Evolutionary conservation across 2,329 filamentous ascomycete genomes (phyloP).

Genomic region (Herpotrichia juniperi): DNA sequence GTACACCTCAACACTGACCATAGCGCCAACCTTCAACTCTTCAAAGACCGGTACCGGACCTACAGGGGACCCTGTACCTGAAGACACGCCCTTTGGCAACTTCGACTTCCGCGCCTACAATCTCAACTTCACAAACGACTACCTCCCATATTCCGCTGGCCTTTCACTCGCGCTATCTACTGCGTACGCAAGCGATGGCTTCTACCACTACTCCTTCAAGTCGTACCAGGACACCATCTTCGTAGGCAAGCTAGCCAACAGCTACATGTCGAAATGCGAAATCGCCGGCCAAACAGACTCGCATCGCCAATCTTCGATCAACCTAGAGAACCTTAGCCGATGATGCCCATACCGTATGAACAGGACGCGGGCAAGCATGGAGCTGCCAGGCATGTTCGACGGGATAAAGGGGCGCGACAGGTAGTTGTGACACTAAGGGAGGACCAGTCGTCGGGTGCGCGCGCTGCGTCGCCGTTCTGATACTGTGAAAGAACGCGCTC

Average conservation of each 20-base stretch:
- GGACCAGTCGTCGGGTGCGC: too few species aligned
- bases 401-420: too few species aligned
- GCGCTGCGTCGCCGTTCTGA: too few species aligned
- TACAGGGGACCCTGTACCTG: conserved; percentile 65
- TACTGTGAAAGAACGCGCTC: too few species aligned
- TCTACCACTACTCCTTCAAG: conserved; percentile 70
- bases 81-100: conserved; percentile 67
- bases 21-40: conserved; percentile 68
- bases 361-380: too few species aligned
- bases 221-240: conserved; percentile 74
- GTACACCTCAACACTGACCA: conserved; percentile 65
- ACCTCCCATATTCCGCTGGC: conserved; percentile 58
- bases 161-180: conserved; percentile 67
- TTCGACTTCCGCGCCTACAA: conserved; percentile 70
- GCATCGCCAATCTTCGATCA: too few species aligned
- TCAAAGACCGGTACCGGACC: conserved; percentile 67
- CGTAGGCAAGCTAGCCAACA: conserved; percentile 69
- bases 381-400: too few species aligned
- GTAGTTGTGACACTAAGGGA: too few species aligned
- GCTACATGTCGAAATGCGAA: conserved; percentile 66
- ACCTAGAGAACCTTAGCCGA: too few species aligned
- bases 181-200: conserved; percentile 68
- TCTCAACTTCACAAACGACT: conserved; percentile 69
- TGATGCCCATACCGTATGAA: too few species aligned
- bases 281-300: conserved; percentile 71